Percentiles rank a stretch among this genome's conserved stretches.
phyloP scores from a whole-genome alignment of 2,329 filamentous ascomycete genomes.

The Cordyceps fumosorosea region DNA sequence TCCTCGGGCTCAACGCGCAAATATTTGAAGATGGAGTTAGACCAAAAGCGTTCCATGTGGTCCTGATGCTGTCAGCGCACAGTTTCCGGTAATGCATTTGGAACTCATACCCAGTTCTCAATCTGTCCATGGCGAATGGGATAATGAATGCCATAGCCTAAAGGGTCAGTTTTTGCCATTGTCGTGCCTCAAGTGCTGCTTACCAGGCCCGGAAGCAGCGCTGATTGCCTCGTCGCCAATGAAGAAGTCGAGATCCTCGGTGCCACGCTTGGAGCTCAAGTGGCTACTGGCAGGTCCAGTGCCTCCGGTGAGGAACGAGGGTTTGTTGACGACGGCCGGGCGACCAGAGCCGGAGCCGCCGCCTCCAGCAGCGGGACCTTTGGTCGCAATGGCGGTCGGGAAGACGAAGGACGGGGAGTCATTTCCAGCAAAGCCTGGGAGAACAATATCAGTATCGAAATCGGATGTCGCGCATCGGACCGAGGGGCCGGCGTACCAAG shows the following conservation, averaged over 20 bases:
- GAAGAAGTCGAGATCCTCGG: constrained; percentile 97
- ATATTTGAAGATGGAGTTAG: constrained; percentile 99
- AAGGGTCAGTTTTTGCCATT: constrained; percentile 18
- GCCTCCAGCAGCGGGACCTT: constrained; percentile 64
- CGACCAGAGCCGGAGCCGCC: constrained; percentile 78
- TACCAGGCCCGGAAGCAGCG: constrained; percentile 76
- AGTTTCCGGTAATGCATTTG: background rate
- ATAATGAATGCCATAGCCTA: constrained; percentile 93
- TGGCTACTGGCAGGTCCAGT: constrained; percentile 70
- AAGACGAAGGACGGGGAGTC: constrained; percentile 99
- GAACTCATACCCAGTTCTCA: constrained; percentile 83
- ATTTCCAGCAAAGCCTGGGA: constrained; percentile 90
- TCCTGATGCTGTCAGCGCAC: constrained; percentile 53
- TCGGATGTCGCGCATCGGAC: background rate
- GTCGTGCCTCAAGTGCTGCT: constrained; percentile 17
- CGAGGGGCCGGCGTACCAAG: constrained; percentile 59
- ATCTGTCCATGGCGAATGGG: constrained; percentile 97
- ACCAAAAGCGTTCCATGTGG: constrained; percentile 99
- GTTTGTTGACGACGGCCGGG: constrained; percentile 88
- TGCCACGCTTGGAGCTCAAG: constrained; percentile 85
- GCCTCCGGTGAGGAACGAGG: constrained; percentile 87
- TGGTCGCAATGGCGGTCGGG: constrained; percentile 95
- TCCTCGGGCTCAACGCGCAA: constrained; percentile 96
- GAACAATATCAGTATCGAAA: background rate
- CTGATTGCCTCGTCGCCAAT: constrained; percentile 94